Base-by-base conservation (phyloP, 163 green algal genomes). In the Chloroidium sp. region DNA sequence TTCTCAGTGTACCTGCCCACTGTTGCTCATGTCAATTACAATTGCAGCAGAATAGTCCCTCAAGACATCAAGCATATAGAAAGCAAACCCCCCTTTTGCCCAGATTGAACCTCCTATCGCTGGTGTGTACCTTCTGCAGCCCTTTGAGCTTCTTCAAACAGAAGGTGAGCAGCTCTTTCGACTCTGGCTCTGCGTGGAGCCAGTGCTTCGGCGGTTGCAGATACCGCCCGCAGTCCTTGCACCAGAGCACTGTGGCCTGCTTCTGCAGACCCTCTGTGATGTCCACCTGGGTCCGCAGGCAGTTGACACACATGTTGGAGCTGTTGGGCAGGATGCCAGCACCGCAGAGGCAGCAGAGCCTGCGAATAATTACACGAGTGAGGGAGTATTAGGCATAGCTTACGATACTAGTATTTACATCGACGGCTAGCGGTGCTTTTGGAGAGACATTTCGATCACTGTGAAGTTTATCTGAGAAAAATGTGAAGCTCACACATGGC, bases 261-360 rank as follows among this genome's bases (percentile, higher is more conserved):
- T 98, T 98, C 81, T 97, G 92, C 69, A 99, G 94, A 64, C 92
- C 93, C 61, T 97, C 95, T 2, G 97, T 98, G 84, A 99, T 98
- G 86, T 99, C 96, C 57, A 99, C 94, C 88, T 98, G 95, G 0
- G 90, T 95, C 14, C 92, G 89, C 14, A 99, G 95, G 91, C 96
- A 99, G 82, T 96, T 97, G 8, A 98, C 93, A 86, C 96, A 99
- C 96, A 99, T 99, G 86, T 98, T 98, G 14, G 96, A 91, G 8
- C 94, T 93, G 86, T 99, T 99, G 60, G 96, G 90, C 2, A 84
- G 78, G 77, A 98, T 99, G 76, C 75, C 72, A 57, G 91, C 90
- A 75, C 96, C 96, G 85, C 96, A 99, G 60, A 98, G 82, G 85
- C 96, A 99, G 87, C 96, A 99, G 57, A 98, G 88, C 69, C 93